Percentiles rank a stretch among this genome's conserved stretches.
Conservation (phyloP, 306 rosid genomes). For the Ormosia semicastrata region DNA sequence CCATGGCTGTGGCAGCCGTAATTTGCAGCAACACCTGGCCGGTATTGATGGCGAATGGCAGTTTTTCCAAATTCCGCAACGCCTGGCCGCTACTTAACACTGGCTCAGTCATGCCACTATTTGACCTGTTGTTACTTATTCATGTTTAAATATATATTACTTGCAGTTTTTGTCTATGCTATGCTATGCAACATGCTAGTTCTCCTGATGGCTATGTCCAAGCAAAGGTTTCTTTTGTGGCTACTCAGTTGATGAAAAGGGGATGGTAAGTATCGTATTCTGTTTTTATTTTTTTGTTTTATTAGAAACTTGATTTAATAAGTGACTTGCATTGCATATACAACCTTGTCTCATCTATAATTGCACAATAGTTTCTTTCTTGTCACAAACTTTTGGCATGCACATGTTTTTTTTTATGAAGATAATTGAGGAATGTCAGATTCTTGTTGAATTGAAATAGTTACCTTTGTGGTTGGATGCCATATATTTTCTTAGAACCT, state of each 20-base stretch:
- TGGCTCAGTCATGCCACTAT: not conserved
- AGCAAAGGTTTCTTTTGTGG: slow-evolving; percentile 88
- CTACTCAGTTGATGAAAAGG: slow-evolving; percentile 94
- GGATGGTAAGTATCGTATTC: slow-evolving; percentile 68
- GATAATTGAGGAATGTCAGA: not conserved
- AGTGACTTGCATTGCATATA: slow-evolving; percentile 5
- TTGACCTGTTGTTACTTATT: slow-evolving; percentile 17
- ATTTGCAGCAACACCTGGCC: no score
- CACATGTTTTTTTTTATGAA: not conserved
- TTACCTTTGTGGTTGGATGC: not conserved
- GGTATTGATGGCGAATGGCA: no score
- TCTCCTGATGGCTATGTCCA: slow-evolving; percentile 80
- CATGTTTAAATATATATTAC: slow-evolving; percentile 27
- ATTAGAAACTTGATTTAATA: not conserved
- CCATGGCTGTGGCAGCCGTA: no score
- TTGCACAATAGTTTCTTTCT: not conserved
- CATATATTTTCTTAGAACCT: not conserved
- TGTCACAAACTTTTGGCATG: not conserved
- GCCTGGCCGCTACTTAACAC: no score
- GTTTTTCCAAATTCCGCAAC: no score
- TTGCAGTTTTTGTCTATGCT: slow-evolving; percentile 89
- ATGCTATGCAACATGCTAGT: slow-evolving; percentile 78
- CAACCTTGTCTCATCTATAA: slow-evolving; percentile 12
- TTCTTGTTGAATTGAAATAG: not conserved
- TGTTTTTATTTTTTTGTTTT: not conserved